Evolutionary conservation across 192 early-diverging fungal species (phyloP), one percentile per base, ranked within the genome.

Genomic region (Kappamyces sp.): DNA sequence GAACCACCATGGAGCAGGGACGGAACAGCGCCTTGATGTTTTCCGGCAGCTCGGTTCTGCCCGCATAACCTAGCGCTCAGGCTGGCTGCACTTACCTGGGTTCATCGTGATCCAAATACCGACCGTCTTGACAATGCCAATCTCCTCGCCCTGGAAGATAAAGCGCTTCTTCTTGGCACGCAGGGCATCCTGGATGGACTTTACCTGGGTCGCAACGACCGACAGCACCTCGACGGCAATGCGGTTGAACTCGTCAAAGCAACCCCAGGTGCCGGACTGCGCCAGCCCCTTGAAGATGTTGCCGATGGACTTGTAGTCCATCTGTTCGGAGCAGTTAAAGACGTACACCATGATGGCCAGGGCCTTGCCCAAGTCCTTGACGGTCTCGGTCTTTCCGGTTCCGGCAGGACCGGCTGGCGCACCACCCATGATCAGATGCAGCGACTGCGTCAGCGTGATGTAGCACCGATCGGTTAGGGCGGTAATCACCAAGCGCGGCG

Each of bases 281-380:
- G 83, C 80, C 15, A 84, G 66, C 33, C 83, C 83, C 58, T 84
- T 84, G 68, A 82, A 84, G 66, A 84, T 84, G 55, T 84, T 84
- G 51, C 83, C 83, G 31, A 81, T 74, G 7, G 80, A 84, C 47
- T 80, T 84, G 65, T 84, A 84, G 59, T 84, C 83, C 83, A 84
- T 84, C 57, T 84, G 83, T 59, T 84, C 83, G 2, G 75, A 78
- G 63, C 83, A 84, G 63, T 84, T 84, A 66, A 84, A 84, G 6
- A 84, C 83, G 57, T 84, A 84, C 3, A 84, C 83, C 83, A 84
- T 84, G 63, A 84, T 81, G 0, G 77, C 80, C 5, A 84, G 68
- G 31, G 83, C 83, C 58, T 81, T 82, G 13, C 83, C 83, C 42
- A 84, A 65, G 75, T 84, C 83, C 64, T 84, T 84, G 10, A 78